Conservation (phyloP, 2,329 filamentous ascomycete species). For the Cladophialophora psammophila region DNA sequence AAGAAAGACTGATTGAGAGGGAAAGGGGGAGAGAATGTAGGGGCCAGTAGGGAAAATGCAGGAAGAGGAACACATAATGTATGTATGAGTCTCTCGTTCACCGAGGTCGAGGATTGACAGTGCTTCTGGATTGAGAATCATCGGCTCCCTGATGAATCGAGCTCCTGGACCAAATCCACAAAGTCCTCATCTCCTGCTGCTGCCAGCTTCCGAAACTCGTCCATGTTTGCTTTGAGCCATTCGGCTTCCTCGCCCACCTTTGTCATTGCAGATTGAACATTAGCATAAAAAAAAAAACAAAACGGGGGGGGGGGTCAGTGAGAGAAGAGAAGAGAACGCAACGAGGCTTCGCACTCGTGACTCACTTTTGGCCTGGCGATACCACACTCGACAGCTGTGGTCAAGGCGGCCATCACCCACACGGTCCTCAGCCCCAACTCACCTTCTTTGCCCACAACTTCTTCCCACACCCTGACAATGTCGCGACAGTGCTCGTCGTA, state of each 20-base stretch:
- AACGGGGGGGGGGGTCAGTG: not conserved
- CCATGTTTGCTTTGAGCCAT: slow-evolving; percentile 27
- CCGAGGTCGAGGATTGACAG: slow-evolving; percentile 4
- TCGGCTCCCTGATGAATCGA: slow-evolving; percentile 12
- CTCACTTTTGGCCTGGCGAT: slow-evolving; percentile 32
- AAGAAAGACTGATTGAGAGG: slow-evolving; percentile 9
- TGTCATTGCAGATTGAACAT: not conserved
- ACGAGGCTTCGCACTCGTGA: not conserved
- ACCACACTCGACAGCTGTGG: slow-evolving; percentile 32
- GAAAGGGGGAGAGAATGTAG: not conserved
- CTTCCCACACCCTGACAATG: slow-evolving; percentile 24
- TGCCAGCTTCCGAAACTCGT: slow-evolving; percentile 27
- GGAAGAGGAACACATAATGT: slow-evolving; percentile 5
- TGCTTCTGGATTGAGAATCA: slow-evolving; percentile 10
- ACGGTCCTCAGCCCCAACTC: slow-evolving; percentile 28
- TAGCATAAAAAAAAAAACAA: not conserved
- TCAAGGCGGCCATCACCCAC: slow-evolving; percentile 31
- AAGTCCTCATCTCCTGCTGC: slow-evolving; percentile 31
- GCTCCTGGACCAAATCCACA: slow-evolving; percentile 27
- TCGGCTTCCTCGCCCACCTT: slow-evolving; percentile 33
- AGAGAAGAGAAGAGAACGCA: not conserved
- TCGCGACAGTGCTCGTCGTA: slow-evolving; percentile 34
- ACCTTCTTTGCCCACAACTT: slow-evolving; percentile 19
- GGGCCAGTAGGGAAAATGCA: not conserved
- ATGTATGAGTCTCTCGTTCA: not conserved